phyloP scores from a whole-genome alignment of 2,329 filamentous ascomycete species.

The Botrytis elliptica region DNA sequence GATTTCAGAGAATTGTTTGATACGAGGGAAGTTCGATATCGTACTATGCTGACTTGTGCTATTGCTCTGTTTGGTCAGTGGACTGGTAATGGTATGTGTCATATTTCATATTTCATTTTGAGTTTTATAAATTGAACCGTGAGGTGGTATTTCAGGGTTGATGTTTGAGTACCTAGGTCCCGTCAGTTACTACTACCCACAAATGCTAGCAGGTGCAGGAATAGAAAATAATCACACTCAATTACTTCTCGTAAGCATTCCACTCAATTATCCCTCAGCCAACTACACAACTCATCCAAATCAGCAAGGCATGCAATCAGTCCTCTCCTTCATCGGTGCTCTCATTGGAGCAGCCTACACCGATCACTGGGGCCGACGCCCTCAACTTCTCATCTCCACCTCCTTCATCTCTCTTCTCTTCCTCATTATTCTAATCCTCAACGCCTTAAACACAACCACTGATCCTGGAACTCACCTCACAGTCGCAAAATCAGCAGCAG shows the following conservation, averaged over 20 bases:
- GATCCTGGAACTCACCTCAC: not conserved
- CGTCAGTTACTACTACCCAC: constrained; percentile 31
- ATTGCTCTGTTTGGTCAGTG: constrained; percentile 38
- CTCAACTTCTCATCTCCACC: constrained; percentile 48
- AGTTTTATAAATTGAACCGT: fast-evolving
- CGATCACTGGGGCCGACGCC: constrained; percentile 36
- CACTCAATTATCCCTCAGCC: fast-evolving
- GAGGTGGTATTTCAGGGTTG: not conserved
- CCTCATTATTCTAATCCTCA: constrained; percentile 39
- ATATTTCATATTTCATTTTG: not conserved
- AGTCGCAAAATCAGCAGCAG: constrained; percentile 29
- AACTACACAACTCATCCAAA: fast-evolving
- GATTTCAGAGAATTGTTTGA: constrained; percentile 37
- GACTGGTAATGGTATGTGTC: constrained; percentile 39
- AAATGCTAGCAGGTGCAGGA: constrained; percentile 32
- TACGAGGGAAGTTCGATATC: constrained; percentile 32
- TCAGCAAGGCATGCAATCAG: constrained; percentile 42
- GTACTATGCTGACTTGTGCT: constrained; percentile 38
- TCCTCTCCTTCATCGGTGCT: constrained; percentile 41
- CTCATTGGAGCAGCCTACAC: constrained; percentile 29
- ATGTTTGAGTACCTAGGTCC: not conserved
- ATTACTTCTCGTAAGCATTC: constrained; percentile 32
- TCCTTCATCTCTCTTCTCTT: constrained; percentile 11
- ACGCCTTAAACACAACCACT: constrained; percentile 48
- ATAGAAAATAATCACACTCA: constrained; percentile 43